Percentiles rank a stretch among this genome's conserved stretches.
These are phyloP conservation scores for Monosporascus sp. DNA, from an alignment of 2,329 filamentous ascomycete genomes.

Conservation along the genomic window DNA sequence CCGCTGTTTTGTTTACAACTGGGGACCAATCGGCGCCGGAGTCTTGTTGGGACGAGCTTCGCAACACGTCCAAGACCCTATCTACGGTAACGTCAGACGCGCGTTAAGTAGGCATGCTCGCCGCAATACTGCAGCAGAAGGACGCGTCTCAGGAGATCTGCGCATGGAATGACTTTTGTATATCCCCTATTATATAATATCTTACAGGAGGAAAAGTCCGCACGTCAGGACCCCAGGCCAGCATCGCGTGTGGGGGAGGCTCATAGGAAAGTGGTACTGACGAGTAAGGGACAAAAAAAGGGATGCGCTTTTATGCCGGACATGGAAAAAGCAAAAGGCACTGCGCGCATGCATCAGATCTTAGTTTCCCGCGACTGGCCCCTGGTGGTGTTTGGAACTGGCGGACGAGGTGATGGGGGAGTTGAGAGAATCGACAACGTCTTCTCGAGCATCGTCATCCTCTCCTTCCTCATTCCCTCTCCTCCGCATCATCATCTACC, in stretches of 20 bases:
- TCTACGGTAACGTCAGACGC: no score
- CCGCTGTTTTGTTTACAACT: no score
- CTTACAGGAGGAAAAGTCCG: neutral
- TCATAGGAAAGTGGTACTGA: no score
- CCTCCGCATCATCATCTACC: neutral
- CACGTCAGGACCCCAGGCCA: no score
- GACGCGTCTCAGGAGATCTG: neutral
- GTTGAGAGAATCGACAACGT: neutral
- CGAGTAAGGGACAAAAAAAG: no score
- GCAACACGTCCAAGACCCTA: no score
- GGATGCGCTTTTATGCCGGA: neutral
- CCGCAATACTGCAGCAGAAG: no score
- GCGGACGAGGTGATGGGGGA: neutral
- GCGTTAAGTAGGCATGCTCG: no score
- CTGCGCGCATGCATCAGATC: neutral
- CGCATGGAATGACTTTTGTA: neutral
- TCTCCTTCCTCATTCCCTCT: neutral
- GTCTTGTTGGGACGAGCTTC: no score
- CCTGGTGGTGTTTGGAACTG: neutral
- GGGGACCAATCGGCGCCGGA: no score
- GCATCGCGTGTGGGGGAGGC: no score
- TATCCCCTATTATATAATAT: neutral
- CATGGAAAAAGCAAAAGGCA: neutral
- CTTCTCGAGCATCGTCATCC: neutral
- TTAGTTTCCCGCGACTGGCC: neutral